phyloP scores from a whole-genome alignment of 2,329 filamentous ascomycete genomes.

The Phyllosticta paracitricarpa region DNA sequence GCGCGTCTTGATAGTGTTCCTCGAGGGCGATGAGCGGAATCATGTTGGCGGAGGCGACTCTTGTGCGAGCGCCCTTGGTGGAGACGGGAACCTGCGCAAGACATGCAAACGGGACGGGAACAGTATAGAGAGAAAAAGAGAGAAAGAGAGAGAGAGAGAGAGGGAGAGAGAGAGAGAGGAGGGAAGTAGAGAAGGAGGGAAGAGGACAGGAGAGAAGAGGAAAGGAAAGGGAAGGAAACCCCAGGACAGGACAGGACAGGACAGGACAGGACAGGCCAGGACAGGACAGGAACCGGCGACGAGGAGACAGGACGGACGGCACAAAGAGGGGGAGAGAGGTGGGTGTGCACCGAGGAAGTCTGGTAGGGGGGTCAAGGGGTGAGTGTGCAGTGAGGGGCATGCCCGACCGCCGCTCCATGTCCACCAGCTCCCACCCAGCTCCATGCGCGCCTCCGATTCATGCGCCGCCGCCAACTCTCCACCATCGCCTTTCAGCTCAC shows the following conservation, averaged over 20 bases:
- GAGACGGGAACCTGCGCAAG: not conserved
- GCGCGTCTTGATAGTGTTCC: constrained; percentile 6
- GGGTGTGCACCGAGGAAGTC: not conserved
- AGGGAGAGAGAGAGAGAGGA: not conserved
- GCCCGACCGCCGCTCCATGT: too few species aligned
- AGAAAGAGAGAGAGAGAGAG: not conserved
- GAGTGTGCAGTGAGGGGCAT: too few species aligned
- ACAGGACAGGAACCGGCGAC: not conserved
- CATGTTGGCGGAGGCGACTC: constrained; percentile 1
- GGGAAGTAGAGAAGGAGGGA: not conserved
- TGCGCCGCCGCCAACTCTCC: not conserved
- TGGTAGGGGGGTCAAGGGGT: too few species aligned
- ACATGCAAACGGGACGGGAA: not conserved
- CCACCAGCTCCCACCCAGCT: not conserved
- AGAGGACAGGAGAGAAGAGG: not conserved
- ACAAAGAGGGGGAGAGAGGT: not conserved
- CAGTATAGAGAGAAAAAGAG: not conserved
- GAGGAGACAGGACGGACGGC: not conserved
- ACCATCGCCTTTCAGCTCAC: not conserved
- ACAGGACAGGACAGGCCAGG: not conserved
- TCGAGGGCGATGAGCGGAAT: constrained; percentile 7
- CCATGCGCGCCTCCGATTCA: not conserved
- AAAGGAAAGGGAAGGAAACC: not conserved
- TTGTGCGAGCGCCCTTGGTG: not conserved
- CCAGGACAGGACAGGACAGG: not conserved